These are phyloP conservation scores for Salix suchowensis DNA, from an alignment of 345 rosid genomes.

Conservation along the genomic window DNA sequence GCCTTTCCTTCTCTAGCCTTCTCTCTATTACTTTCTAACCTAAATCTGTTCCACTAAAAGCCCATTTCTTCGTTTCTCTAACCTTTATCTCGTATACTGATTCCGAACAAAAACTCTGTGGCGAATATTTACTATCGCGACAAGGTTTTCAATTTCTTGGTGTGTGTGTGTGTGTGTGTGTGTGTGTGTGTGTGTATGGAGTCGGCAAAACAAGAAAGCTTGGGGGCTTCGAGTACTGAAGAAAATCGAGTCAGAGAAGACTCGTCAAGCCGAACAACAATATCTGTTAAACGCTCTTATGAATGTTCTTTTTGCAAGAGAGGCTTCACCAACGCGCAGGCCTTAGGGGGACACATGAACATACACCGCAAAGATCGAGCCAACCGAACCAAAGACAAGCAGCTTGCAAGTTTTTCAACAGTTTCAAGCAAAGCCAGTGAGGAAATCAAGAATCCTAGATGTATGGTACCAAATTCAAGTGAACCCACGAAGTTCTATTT, in stretches of 20 bases:
- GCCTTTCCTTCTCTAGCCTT: neutral
- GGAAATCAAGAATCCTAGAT: slow-evolving; percentile 24
- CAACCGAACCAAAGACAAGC: slow-evolving; percentile 30
- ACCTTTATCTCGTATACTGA: neutral
- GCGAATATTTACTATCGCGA: neutral
- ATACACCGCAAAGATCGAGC: slow-evolving; percentile 71
- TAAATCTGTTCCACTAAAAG: neutral
- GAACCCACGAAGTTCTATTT: slow-evolving; percentile 16
- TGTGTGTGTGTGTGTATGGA: slow-evolving; percentile 17
- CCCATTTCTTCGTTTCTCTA: neutral
- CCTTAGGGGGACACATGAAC: slow-evolving; percentile 89
- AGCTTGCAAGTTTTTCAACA: neutral
- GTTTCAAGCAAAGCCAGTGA: slow-evolving; percentile 11
- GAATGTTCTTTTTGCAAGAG: slow-evolving; percentile 73
- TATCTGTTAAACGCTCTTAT: slow-evolving; percentile 37
- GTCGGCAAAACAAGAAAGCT: slow-evolving; percentile 23
- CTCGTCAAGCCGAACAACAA: neutral
- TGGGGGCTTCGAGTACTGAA: slow-evolving; percentile 24
- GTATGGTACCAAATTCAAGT: slow-evolving; percentile 4
- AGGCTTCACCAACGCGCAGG: slow-evolving; percentile 89
- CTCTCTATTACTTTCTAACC: neutral
- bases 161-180: neutral
- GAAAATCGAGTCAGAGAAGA: slow-evolving; percentile 18
- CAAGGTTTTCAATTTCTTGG: neutral
- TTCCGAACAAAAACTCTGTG: neutral